These are phyloP conservation scores for Flaveria floridana DNA, from an alignment of 140 eudicot species.

Conservation along the genomic window DNA sequence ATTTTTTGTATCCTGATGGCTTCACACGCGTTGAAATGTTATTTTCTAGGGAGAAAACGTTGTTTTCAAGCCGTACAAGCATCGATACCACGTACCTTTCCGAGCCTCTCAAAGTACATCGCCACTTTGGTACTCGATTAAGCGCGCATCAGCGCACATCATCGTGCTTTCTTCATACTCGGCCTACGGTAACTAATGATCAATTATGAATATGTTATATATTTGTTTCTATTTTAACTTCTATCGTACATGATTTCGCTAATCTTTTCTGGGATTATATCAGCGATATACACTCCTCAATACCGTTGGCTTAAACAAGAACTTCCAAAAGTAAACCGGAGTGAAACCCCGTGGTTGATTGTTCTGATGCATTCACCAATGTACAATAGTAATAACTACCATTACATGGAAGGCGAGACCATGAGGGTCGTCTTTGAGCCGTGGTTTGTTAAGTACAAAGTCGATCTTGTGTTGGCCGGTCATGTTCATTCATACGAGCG, in stretches of 20 bases:
- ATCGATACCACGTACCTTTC: constrained; percentile 48
- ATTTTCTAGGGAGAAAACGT: constrained; percentile 36
- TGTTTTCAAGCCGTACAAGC: constrained; percentile 51
- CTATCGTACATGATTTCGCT: background rate
- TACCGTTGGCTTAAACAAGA: constrained; percentile 51
- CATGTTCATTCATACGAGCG: constrained; percentile 66
- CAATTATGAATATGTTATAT: background rate
- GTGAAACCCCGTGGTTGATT: constrained; percentile 54
- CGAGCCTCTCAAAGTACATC: constrained; percentile 44
- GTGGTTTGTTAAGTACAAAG: constrained; percentile 51
- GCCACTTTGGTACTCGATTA: constrained; percentile 62
- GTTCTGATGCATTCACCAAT: constrained; percentile 47
- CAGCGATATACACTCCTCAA: constrained; percentile 50
- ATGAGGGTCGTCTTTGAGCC: constrained; percentile 53
- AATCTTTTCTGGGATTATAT: background rate
- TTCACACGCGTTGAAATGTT: no score
- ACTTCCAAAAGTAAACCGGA: constrained; percentile 43
- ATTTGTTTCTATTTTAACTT: background rate
- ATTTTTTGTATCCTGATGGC: no score
- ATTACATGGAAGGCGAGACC: constrained; percentile 55
- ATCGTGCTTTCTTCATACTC: constrained; percentile 64
- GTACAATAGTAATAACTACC: constrained; percentile 47
- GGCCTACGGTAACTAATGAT: constrained; percentile 36
- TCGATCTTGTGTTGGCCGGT: constrained; percentile 52
- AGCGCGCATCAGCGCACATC: constrained; percentile 49